Percentiles rank a stretch among this genome's conserved stretches.
Conservation (phyloP, 805 yeast genomes). For the Nakazawaea ernobii region DNA sequence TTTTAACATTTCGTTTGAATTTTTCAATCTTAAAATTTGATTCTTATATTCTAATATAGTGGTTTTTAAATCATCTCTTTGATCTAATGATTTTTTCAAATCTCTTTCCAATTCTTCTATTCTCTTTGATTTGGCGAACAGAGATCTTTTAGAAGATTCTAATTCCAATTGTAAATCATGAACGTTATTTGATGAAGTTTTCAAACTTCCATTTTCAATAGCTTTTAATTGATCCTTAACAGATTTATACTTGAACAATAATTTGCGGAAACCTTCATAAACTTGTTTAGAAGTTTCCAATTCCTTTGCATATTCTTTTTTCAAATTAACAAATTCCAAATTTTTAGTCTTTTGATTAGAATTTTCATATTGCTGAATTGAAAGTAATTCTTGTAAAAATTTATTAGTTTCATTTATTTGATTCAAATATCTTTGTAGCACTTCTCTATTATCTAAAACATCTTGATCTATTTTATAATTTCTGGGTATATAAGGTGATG, state of each 20-base stretch:
- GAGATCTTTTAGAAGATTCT: slow-evolving; percentile 19
- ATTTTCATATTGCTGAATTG: slow-evolving; percentile 11
- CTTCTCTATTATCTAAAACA: neutral
- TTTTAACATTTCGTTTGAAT: slow-evolving; percentile 2
- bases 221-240: slow-evolving; percentile 13
- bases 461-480: slow-evolving; percentile 4
- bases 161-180: slow-evolving; percentile 20
- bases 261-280: slow-evolving; percentile 26
- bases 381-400: slow-evolving; percentile 21
- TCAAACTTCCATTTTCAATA: slow-evolving; percentile 3
- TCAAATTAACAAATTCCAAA: slow-evolving; percentile 19
- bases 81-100: slow-evolving; percentile 18
- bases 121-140: slow-evolving; percentile 14
- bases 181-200: slow-evolving; percentile 11
- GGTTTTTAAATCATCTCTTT: slow-evolving; percentile 13
- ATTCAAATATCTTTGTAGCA: slow-evolving; percentile 7
- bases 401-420: slow-evolving; percentile 15
- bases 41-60: slow-evolving; percentile 10
- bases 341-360: slow-evolving; percentile 9
- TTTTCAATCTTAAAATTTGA: slow-evolving; percentile 9
- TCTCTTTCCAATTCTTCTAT: slow-evolving; percentile 15
- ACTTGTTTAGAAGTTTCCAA: slow-evolving; percentile 22
- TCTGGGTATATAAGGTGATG: slow-evolving; percentile 6
- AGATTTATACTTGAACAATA: slow-evolving; percentile 24
- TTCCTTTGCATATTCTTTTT: slow-evolving; percentile 25